Conservation (phyloP, 1,284 basidiomycete species). For the Malassezia yamatoensis region DNA sequence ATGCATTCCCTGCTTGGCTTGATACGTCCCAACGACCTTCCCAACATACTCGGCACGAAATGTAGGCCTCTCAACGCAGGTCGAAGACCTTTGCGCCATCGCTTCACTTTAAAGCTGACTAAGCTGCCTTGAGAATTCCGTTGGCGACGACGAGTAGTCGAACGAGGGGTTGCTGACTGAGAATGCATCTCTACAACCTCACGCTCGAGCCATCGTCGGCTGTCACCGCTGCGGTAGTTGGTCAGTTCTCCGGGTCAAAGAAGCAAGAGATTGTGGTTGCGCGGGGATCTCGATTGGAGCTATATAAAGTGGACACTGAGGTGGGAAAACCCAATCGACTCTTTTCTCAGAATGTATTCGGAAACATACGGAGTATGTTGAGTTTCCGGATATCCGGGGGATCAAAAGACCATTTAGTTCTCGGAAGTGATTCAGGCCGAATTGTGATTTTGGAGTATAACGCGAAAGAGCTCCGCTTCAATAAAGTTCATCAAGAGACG, state of each 20-base stretch:
- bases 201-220: constrained; percentile 36
- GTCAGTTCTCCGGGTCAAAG: constrained; percentile 42
- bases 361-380: constrained; percentile 38
- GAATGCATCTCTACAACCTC: constrained; percentile 44
- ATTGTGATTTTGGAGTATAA: constrained; percentile 44
- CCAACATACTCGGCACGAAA: no score
- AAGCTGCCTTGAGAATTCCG: not conserved
- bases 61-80: no score
- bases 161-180: not conserved
- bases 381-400: constrained; percentile 41
- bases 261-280: constrained; percentile 45
- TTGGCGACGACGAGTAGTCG: not conserved
- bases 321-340: constrained; percentile 30
- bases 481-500: constrained; percentile 42
- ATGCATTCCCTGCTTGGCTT: not conserved
- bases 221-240: constrained; percentile 39
- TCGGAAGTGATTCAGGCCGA: constrained; percentile 44
- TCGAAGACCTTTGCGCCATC: no score
- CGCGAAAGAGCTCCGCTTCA: constrained; percentile 29
- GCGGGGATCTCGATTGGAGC: constrained; percentile 31
- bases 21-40: no score
- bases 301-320: constrained; percentile 36
- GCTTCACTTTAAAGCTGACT: constrained; percentile 1
- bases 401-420: constrained; percentile 40
- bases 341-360: constrained; percentile 35